Percentiles rank a stretch among this genome's conserved stretches.
phyloP scores from a whole-genome alignment of 495 filamentous ascomycete genomes.

The Aspergillus cristatus region DNA sequence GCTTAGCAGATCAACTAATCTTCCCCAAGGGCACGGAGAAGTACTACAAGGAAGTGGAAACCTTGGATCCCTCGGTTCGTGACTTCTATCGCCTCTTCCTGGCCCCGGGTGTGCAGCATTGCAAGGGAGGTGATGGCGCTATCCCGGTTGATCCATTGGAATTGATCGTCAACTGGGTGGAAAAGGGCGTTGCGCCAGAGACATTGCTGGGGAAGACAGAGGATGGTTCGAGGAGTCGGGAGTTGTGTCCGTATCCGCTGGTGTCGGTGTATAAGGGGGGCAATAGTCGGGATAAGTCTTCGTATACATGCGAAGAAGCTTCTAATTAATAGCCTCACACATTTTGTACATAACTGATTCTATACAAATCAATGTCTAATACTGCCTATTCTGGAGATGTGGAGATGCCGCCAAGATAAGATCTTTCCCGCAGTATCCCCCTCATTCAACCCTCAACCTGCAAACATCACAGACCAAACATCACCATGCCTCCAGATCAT shows the following conservation, averaged over 20 bases:
- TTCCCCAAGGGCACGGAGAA: conserved; percentile 9
- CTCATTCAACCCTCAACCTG: no score
- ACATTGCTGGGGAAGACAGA: conserved; percentile 10
- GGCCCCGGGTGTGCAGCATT: conserved; percentile 19
- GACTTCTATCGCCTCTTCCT: conserved; percentile 21
- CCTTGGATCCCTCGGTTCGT: conserved; percentile 5
- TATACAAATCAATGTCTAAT: no score
- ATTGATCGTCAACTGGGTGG: conserved; percentile 34
- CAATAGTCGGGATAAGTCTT: conserved; percentile 2
- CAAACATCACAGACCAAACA: no score
- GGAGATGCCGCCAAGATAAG: no score
- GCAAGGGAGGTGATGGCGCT: conserved; percentile 11
- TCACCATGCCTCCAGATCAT: no score
- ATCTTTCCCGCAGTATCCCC: no score
- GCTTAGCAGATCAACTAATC: conserved; percentile 15
- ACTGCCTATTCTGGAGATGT: no score
- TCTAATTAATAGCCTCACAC: no score
- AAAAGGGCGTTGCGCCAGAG: conserved; percentile 26
- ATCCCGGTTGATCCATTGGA: conserved; percentile 12
- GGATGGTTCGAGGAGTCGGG: conserved; percentile 1
- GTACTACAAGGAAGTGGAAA: conserved; percentile 4
- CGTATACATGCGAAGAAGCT: conserved; percentile 3
- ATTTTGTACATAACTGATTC: no score
- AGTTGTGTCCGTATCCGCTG: conserved; percentile 8
- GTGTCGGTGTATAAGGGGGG: conserved; percentile 8